Base-by-base conservation (phyloP, 768 basidiomycete species). In the Tulasnella sp. region DNA sequence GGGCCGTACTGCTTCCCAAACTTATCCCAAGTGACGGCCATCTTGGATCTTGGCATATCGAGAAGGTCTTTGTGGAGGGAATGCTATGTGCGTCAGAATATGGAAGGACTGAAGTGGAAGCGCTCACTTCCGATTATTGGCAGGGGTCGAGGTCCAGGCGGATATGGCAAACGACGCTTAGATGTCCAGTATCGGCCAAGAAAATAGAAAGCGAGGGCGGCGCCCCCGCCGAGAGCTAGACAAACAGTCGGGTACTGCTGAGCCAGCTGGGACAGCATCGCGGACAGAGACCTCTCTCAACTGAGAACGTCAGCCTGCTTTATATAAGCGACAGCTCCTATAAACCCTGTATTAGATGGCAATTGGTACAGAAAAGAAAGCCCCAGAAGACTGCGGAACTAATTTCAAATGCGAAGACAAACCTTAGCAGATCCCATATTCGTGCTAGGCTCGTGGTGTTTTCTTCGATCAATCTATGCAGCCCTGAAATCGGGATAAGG, bases 11-110 rank as follows among this genome's bases (percentile, higher is more conserved):
- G 49, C 68, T 71, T 15, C 11, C 45, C 70, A 70, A 68, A 76
- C 58, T 76, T 68, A 7, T 22, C 37, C 42, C 70, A 76, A 1
- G 37, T 14, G 38, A 75, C 22, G 25, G 38, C 58, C 4, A 34
- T 14, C 8, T 19, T n/a, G 1, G 58, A 67, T 11, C 4, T 34
- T 4, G 74, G 74, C 22, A 75, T 38, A 1, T 75, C 69, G 90
- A 64, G 58, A 6, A 64, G 58, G 15, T 64, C 58, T 64, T 11
- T 45, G 42, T 17, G 54, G 31, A 29, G 11, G 58, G 11, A 1
- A 19, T n/a, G 25, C 14, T 12, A 29, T 9, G 29, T 15, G 58
- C 58, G 11, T 25, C 58, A 64, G 58, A 64, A 25, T 49, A n/a
- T n/a, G n/a, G 22, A 49, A n/a, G 42, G 42, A 17, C 15, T 17